Percentiles rank a stretch among this genome's conserved stretches.
phyloP scores from a whole-genome alignment of 1,139 yeast genomes.

The Meyerozyma smithsonii region DNA sequence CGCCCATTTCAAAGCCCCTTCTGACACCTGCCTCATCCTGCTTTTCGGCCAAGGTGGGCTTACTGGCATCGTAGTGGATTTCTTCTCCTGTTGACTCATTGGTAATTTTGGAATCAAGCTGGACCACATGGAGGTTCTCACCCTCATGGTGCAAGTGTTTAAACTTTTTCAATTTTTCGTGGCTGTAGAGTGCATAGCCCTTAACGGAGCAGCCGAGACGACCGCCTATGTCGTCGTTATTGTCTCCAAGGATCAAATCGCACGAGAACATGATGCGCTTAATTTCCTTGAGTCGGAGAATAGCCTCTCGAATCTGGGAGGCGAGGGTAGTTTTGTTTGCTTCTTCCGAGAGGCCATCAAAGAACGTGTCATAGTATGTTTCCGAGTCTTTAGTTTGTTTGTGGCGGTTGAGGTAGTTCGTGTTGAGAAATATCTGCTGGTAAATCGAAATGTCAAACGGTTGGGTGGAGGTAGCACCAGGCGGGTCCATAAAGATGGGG shows the following conservation, averaged over 20 bases:
- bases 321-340: conserved; percentile 35
- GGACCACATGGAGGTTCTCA: conserved; percentile 50
- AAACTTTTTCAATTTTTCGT: conserved; percentile 43
- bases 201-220: conserved; percentile 58
- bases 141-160: conserved; percentile 45
- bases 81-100: conserved; percentile 17
- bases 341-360: neutral
- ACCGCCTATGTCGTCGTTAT: conserved; percentile 33
- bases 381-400: conserved; percentile 7
- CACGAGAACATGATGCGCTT: conserved; percentile 61
- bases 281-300: conserved; percentile 55
- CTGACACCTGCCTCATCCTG: conserved; percentile 33
- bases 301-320: conserved; percentile 42
- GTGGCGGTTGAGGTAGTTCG: conserved; percentile 25
- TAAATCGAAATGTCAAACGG: conserved; percentile 51
- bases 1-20: conserved; percentile 25
- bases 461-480: conserved; percentile 2
- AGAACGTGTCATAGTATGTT: conserved; percentile 7
- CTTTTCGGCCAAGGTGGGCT: conserved; percentile 19
- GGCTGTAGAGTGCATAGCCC: conserved; percentile 64
- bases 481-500: conserved; percentile 56
- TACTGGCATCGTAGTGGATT: conserved; percentile 13
- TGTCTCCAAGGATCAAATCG: conserved; percentile 43
- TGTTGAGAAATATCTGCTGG: conserved; percentile 50
- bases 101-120: conserved; percentile 34